Conservation (phyloP, 1,284 basidiomycete species). For the Ustilago nuda region DNA sequence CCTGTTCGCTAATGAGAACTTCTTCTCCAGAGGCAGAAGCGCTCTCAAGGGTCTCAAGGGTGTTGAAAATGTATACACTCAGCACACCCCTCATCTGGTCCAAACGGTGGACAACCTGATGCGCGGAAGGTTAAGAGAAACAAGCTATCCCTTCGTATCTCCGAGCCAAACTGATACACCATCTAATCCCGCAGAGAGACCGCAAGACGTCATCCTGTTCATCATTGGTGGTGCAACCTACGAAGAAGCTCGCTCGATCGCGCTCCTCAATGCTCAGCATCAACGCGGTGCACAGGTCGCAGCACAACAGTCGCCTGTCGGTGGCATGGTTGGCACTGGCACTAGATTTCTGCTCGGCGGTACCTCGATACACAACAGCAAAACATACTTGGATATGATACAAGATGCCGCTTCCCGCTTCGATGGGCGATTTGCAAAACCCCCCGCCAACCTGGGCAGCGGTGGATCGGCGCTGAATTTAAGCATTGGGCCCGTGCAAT, state of each 20-base stretch:
- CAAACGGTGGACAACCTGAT: constrained; percentile 91
- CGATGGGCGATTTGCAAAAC: constrained; percentile 49
- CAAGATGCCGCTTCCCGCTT: constrained; percentile 63
- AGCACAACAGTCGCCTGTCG: constrained; percentile 22
- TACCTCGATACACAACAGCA: constrained; percentile 61
- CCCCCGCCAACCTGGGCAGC: constrained; percentile 42
- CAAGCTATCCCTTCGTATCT: constrained; percentile 80
- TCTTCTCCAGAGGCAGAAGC: constrained; percentile 92
- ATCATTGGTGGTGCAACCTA: constrained; percentile 68
- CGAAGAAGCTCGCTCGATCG: constrained; percentile 64
- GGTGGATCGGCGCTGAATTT: constrained; percentile 54
- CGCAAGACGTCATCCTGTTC: constrained; percentile 68
- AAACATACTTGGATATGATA: constrained; percentile 62
- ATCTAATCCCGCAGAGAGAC: constrained; percentile 28
- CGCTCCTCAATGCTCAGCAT: constrained; percentile 60
- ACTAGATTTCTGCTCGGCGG: constrained; percentile 65
- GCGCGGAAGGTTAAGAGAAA: constrained; percentile 85
- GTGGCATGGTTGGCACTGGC: constrained; percentile 41
- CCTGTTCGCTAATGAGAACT: constrained; percentile 93
- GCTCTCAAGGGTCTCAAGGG: constrained; percentile 97
- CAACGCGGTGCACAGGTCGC: constrained; percentile 26
- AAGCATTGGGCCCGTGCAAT: constrained; percentile 60
- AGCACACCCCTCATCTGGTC: constrained; percentile 92
- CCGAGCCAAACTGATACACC: constrained; percentile 9
- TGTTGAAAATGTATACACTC: constrained; percentile 99